Base-by-base conservation (phyloP, 2,329 filamentous ascomycete species). In the Beauveria brongniartii region DNA sequence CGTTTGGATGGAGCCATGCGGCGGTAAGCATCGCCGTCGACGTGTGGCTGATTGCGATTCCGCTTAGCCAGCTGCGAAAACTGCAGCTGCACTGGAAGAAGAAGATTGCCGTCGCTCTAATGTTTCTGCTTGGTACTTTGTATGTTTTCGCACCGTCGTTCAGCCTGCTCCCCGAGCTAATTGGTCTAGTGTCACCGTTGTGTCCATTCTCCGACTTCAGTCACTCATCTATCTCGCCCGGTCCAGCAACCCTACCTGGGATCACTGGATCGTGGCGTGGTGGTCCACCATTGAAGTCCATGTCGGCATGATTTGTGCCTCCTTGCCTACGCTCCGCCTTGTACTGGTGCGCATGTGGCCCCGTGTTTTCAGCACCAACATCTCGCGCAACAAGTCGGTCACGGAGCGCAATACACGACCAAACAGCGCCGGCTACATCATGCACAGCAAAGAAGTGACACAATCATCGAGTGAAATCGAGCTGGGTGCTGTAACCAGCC, bases 1-100 rank as follows among this genome's bases (percentile, higher is more conserved):
- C 71, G 1, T 72, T 83, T 4, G 76, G 71, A 0, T 84, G 80
- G 78, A 73, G 77, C 40, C 79, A 81, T 43, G 82, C 82, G 0
- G 76, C 67, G 14, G 75, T 82, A 57, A 80, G 78, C 63, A 84
- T 86, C 48, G 69, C 70, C 0, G 70, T 82, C 22, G 82, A 85
- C 63, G 14, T 80, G 3, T 79, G 78, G 74, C 78, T 85, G 66
- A 71, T 85, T 30, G 74, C 70, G 0, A 71, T 85, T 9, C 82
- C 83, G 0, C 67, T 82, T 7, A 75, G 73, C 20, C 75, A 80
- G 59, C 66, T 83, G 3, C 67, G 69, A 26, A 61, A 68, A 0
- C 70, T 82, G 8, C 73, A 76, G 6, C 63, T 82, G 28, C 73
- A 76, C 57, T 77, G 73, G 71, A 77, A 74, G 65, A 80, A 79